Evolutionary conservation across 1,284 basidiomycete species (phyloP).

Genomic region (Inonotus obliquus): DNA sequence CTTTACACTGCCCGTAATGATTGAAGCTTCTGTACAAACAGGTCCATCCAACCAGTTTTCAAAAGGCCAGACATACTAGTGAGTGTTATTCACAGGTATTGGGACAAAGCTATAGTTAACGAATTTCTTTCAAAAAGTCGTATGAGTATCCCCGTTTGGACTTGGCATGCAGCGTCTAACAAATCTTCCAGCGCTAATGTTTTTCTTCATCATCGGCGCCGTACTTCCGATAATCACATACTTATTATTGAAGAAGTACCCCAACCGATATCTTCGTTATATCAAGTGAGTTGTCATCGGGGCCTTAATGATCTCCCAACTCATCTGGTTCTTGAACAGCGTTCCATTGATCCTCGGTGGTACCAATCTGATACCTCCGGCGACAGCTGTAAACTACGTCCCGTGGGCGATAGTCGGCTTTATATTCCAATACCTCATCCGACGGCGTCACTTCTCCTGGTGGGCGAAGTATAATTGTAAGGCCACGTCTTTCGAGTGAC

Average conservation of each 20-base stretch:
- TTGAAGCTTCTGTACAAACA: too few relatives aligned
- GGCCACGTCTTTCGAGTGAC: constrained; percentile 14
- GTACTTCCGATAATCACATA: constrained; percentile 34
- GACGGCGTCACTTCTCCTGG: constrained; percentile 45
- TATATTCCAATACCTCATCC: constrained; percentile 49
- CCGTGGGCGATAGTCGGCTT: constrained; percentile 55
- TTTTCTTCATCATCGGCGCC: constrained; percentile 55
- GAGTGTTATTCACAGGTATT: background rate
- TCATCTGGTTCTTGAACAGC: constrained; percentile 21
- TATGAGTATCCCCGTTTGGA: background rate
- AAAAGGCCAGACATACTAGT: constrained; percentile 21
- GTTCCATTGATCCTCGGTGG: constrained; percentile 30
- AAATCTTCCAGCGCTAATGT: constrained; percentile 39
- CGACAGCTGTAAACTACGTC: constrained; percentile 55
- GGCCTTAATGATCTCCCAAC: constrained; percentile 4
- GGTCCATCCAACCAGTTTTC: constrained; percentile 18
- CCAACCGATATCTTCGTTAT: constrained; percentile 28
- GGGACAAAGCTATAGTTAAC: background rate
- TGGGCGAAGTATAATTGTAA: constrained; percentile 60
- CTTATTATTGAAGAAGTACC: constrained; percentile 27
- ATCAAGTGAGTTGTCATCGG: constrained; percentile 23
- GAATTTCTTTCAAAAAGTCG: background rate
- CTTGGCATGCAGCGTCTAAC: background rate
- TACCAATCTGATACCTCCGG: constrained; percentile 35
- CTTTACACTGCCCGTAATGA: background rate